These are phyloP conservation scores for Aegilops umbellulata DNA, from an alignment of 176 grass and related monocot genomes.

Conservation along the genomic window DNA sequence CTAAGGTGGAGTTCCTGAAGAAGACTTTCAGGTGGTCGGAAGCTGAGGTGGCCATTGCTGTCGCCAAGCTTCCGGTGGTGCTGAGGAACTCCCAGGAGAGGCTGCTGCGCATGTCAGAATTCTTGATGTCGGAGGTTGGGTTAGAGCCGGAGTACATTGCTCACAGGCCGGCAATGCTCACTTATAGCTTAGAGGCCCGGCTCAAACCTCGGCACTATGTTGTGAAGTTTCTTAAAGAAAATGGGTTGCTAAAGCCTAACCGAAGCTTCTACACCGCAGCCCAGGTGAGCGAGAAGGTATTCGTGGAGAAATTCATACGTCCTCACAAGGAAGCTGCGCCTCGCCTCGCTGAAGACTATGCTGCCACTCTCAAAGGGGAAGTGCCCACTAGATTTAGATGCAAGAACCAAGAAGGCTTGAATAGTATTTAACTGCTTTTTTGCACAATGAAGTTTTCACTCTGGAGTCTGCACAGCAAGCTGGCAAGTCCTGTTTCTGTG, in stretches of 20 bases:
- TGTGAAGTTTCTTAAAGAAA: conserved; percentile 49
- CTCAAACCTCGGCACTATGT: conserved; percentile 48
- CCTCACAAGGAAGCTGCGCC: conserved; percentile 41
- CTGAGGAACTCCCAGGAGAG: conserved; percentile 48
- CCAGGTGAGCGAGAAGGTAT: conserved; percentile 41
- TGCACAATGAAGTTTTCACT: background rate
- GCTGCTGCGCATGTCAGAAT: conserved; percentile 33
- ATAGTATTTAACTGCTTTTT: background rate
- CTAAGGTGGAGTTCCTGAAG: conserved; percentile 39
- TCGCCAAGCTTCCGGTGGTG: conserved; percentile 34
- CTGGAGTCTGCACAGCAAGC: background rate
- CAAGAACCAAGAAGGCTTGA: background rate
- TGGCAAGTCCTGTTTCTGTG: conserved; percentile 18
- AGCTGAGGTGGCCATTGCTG: conserved; percentile 27
- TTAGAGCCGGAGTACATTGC: conserved; percentile 40
- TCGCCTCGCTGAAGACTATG: conserved; percentile 29
- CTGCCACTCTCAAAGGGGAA: conserved; percentile 27
- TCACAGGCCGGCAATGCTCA: conserved; percentile 42
- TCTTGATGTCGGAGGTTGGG: conserved; percentile 39
- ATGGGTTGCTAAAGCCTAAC: conserved; percentile 28
- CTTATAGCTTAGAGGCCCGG: conserved; percentile 52
- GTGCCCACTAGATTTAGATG: conserved; percentile 6
- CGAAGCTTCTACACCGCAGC: conserved; percentile 34
- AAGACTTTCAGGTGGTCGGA: conserved; percentile 49
- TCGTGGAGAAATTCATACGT: conserved; percentile 50